phyloP scores from a whole-genome alignment of 108 stramenopile species.

The Nitzschia sp. region DNA sequence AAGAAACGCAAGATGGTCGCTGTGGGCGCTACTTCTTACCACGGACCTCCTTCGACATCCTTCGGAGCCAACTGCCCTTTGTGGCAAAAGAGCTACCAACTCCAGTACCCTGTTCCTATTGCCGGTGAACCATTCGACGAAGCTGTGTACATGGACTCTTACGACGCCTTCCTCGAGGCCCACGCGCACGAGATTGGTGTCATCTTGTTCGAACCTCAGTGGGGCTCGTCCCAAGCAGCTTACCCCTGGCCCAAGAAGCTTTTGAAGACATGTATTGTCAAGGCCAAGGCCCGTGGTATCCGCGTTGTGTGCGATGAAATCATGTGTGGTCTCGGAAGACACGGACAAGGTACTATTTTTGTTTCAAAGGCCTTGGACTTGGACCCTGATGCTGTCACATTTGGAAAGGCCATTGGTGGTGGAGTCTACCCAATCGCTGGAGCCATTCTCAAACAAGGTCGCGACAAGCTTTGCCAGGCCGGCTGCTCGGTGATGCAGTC shows the following conservation, averaged over 20 bases:
- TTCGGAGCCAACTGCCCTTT: conserved; percentile 50
- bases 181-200: conserved; percentile 43
- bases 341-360: conserved; percentile 56
- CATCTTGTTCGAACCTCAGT: conserved; percentile 61
- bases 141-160: conserved; percentile 26
- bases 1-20: conserved; percentile 42
- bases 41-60: conserved; percentile 63
- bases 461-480: conserved; percentile 23
- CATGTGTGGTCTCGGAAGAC: conserved; percentile 66
- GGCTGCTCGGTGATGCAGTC: conserved; percentile 53
- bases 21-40: conserved; percentile 52
- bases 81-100: conserved; percentile 38
- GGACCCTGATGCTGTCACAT: conserved; percentile 53
- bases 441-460: conserved; percentile 45
- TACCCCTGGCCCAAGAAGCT: conserved; percentile 49
- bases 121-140: conserved; percentile 39
- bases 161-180: conserved; percentile 38
- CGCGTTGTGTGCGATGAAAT: conserved; percentile 52
- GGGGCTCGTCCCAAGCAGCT: conserved; percentile 58
- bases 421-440: conserved; percentile 62
- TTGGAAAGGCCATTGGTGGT: conserved; percentile 61
- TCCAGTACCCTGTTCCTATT: conserved; percentile 54
- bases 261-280: conserved; percentile 38
- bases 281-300: conserved; percentile 41
- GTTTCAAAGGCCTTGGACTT: conserved; percentile 46